phyloP scores from a whole-genome alignment of 257 asterid genomes.

The Pogostemon cablin region DNA sequence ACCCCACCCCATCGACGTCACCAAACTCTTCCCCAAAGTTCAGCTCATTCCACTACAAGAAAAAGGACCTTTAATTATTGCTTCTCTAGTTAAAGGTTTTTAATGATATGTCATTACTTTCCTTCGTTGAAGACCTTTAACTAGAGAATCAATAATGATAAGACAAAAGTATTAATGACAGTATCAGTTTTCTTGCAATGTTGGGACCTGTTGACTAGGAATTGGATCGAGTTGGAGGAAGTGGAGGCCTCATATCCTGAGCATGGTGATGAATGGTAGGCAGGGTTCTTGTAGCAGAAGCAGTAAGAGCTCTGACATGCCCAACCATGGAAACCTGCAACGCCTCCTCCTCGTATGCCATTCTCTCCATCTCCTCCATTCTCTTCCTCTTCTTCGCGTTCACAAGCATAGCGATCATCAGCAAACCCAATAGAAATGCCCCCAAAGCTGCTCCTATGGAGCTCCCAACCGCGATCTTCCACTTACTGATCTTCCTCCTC shows the following conservation, averaged over 20 bases:
- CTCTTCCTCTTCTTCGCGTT: too few relatives aligned
- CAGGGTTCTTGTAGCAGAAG: constrained; percentile 49
- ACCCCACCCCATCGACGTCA: constrained; percentile 74
- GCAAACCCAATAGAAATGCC: constrained; percentile 58
- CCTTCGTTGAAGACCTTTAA: too few relatives aligned
- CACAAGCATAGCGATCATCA: constrained; percentile 61
- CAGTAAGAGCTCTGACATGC: constrained; percentile 7
- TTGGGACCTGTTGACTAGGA: neutral
- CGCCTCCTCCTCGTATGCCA: too few relatives aligned
- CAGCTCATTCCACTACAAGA: constrained; percentile 44
- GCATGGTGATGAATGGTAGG: constrained; percentile 63
- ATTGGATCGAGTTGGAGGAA: constrained; percentile 7
- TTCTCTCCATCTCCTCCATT: too few relatives aligned
- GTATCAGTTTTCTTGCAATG: too few relatives aligned
- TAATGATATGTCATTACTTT: too few relatives aligned
- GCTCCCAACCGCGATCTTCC: constrained; percentile 71
- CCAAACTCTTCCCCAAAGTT: constrained; percentile 57
- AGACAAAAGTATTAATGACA: too few relatives aligned
- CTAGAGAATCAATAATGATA: too few relatives aligned
- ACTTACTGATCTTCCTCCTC: constrained; percentile 44
- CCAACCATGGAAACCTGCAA: too few relatives aligned
- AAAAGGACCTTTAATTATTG: too few relatives aligned
- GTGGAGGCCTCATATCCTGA: constrained; percentile 37
- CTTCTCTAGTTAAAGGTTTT: too few relatives aligned
- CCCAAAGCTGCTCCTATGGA: constrained; percentile 78